Evolutionary conservation across 139 green algal species (phyloP), one percentile per base, ranked within the genome.

Genomic region (Pycnococcus provasolii): DNA sequence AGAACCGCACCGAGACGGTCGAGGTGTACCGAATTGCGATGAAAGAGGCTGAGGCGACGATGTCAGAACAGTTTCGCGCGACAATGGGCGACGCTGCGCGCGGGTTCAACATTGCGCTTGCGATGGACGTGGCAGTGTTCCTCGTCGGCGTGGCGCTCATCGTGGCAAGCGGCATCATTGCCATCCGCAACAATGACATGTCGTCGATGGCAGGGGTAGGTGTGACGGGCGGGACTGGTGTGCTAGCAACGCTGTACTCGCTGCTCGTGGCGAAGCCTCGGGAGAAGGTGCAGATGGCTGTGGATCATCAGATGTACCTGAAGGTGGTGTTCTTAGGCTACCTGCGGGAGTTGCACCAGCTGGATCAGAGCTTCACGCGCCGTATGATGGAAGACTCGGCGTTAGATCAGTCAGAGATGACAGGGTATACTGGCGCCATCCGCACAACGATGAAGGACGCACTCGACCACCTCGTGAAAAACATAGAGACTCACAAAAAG

Each of bases 81-180:
- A 42, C 26, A 42, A 42, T 63, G 26, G 26, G 8, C 9, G 57
- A 63, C n/a, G 57, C 57, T 13, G 8, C 7, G n/a, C 57, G 26
- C 8, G 57, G 57, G n/a, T 63, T 63, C 57, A 39, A 42, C n/a
- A 13, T 63, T 13, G 57, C 57, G 11, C 57, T 63, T 8, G 57
- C 9, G 57, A 63, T 63, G 57, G 57, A 63, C 26, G n/a, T 63
- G 57, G 26, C n/a, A 8, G 26, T 63, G n/a, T 63, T 63, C 57
- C 7, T 13, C 9, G 57, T 63, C 7, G 57, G 57, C 11, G 26
- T 63, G n/a, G 9, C 13, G n/a, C 26, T 63, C 8, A 8, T 63
- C n/a, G 57, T 63, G 57, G 57, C 57, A 13, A 63, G 57, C 57
- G 57, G n/a, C 13, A 13, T 8, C 57, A 11, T 13, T 8, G 57